Evolutionary conservation across 73 alveolate genomes (phyloP).

Genomic region (Paramecium primaurelia): DNA sequence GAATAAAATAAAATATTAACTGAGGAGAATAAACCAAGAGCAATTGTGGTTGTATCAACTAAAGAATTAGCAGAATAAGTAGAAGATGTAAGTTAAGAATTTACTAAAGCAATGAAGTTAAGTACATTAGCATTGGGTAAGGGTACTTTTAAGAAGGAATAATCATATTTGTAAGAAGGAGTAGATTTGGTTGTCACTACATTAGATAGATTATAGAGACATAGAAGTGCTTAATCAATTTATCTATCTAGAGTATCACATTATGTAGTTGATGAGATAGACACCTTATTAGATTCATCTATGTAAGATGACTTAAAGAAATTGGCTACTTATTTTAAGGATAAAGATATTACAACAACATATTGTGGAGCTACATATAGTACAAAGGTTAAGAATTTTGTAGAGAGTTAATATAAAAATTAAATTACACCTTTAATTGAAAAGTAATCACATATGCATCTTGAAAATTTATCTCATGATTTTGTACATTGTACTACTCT

Average conservation of each 20-base stretch:
- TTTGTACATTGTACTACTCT: slow-evolving; percentile 67
- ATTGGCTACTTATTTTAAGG: neutral
- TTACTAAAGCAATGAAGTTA: slow-evolving; percentile 67
- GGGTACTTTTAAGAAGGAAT: slow-evolving; percentile 58
- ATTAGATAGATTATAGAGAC: slow-evolving; percentile 67
- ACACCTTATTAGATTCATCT: slow-evolving; percentile 71
- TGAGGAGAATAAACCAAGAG: slow-evolving; percentile 56
- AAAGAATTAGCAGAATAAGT: slow-evolving; percentile 76
- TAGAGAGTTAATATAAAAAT: neutral
- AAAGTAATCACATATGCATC: slow-evolving; percentile 74
- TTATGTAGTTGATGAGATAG: slow-evolving; percentile 81
- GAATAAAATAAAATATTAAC: slow-evolving; percentile 13
- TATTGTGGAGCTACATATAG: slow-evolving; percentile 51
- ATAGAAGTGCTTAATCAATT: slow-evolving; percentile 60
- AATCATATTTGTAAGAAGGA: slow-evolving; percentile 64
- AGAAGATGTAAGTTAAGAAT: slow-evolving; percentile 64
- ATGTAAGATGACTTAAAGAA: neutral
- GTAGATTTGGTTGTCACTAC: slow-evolving; percentile 78
- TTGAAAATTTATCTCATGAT: slow-evolving; percentile 75
- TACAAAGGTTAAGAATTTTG: neutral
- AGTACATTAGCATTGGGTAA: slow-evolving; percentile 60
- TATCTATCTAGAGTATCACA: slow-evolving; percentile 32
- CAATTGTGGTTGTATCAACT: slow-evolving; percentile 71
- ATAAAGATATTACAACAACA: neutral
- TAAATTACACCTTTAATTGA: slow-evolving; percentile 30